Evolutionary conservation across 106 monocot species (phyloP).

Genomic region (Cymbidium sinense): DNA sequence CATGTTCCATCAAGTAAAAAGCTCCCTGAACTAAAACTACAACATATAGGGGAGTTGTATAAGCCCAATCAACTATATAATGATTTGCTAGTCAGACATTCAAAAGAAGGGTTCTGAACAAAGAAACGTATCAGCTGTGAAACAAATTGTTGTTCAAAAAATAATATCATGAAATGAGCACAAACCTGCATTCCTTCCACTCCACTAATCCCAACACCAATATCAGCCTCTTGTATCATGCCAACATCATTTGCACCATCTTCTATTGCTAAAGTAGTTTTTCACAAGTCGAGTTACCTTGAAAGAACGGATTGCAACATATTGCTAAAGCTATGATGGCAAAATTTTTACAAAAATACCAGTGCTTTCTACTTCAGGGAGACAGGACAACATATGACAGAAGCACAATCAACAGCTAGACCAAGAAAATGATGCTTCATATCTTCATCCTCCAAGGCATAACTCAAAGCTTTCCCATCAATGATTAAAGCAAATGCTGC

Average conservation of each 20-base stretch:
- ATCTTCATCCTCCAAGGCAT: too few relatives aligned
- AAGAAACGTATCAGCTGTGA: background rate
- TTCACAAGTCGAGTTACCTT: constrained; percentile 68
- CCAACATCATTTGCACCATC: constrained; percentile 98
- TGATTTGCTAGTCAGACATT: too few relatives aligned
- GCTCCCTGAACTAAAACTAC: background rate
- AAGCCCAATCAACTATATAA: background rate
- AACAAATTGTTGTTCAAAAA: background rate
- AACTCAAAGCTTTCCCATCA: too few relatives aligned
- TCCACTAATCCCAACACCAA: too few relatives aligned
- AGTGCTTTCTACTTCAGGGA: constrained; percentile 89
- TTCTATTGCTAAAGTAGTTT: constrained; percentile 78
- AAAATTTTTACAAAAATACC: constrained; percentile 21
- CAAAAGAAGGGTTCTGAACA: too few relatives aligned
- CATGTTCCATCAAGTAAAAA: too few relatives aligned
- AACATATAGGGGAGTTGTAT: background rate
- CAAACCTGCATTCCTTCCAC: too few relatives aligned
- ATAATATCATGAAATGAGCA: background rate
- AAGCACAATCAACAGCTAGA: constrained; percentile 74
- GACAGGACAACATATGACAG: constrained; percentile 85
- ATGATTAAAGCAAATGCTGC: too few relatives aligned
- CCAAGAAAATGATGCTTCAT: constrained; percentile 59
- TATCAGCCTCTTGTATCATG: constrained; percentile 96
- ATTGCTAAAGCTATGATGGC: background rate
- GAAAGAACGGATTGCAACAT: constrained; percentile 5